A percentile compares a stretch with the other conserved stretches of the same genome.
phyloP scores from a whole-genome alignment of 2,329 filamentous ascomycete species.

The Diatrype stigma region DNA sequence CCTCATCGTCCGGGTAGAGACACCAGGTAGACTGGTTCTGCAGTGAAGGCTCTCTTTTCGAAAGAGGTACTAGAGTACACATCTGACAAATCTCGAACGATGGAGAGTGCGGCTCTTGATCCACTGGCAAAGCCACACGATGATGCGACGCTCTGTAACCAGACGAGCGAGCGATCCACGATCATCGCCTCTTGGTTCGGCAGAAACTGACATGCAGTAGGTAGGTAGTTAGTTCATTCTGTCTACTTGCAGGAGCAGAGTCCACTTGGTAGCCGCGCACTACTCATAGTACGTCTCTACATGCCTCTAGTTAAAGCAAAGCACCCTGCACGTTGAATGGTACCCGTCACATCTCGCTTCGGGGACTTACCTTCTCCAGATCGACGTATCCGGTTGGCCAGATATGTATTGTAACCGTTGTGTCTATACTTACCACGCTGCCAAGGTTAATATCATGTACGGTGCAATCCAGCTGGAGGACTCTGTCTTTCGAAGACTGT shows the following conservation, averaged over 20 bases:
- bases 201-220: neutral
- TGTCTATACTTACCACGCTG: neutral
- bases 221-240: no score
- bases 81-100: neutral
- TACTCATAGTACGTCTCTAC: slow-evolving; percentile 21
- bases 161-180: neutral
- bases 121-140: neutral
- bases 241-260: neutral
- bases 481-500: neutral
- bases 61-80: no score
- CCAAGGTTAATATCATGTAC: neutral
- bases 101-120: neutral
- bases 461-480: neutral
- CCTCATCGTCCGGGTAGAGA: neutral
- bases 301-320: no score
- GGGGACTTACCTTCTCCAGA: slow-evolving; percentile 27
- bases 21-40: neutral
- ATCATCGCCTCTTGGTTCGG: neutral
- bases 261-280: neutral
- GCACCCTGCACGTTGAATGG: slow-evolving; percentile 18
- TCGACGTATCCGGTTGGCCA: slow-evolving; percentile 27
- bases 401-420: neutral
- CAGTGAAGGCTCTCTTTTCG: neutral
- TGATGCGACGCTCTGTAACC: neutral
- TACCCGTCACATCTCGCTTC: slow-evolving; percentile 17